Conservation (phyloP, 495 filamentous ascomycete species). For the Aspergillus coremiiformis region DNA sequence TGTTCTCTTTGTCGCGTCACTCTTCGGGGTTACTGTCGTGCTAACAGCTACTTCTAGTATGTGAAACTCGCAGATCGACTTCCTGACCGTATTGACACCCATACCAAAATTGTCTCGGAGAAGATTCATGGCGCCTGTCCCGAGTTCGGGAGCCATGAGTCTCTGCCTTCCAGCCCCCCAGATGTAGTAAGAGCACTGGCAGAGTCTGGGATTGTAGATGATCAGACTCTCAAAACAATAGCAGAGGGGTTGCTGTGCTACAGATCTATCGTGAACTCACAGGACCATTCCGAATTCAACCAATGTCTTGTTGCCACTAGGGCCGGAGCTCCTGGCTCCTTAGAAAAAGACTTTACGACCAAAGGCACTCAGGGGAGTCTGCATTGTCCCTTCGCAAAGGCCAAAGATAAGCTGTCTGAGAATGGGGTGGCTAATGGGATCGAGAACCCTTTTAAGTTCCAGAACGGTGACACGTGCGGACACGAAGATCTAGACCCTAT, state of each 20-base stretch:
- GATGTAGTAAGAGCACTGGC: conserved; percentile 42
- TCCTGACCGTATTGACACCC: conserved; percentile 27
- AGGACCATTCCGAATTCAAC: conserved; percentile 20
- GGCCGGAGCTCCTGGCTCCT: conserved; percentile 23
- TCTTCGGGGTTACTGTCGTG: not conserved
- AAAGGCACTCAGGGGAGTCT: conserved; percentile 36
- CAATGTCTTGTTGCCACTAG: conserved; percentile 35
- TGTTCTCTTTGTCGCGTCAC: not conserved
- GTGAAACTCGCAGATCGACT: conserved; percentile 23
- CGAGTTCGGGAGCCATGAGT: conserved; percentile 8
- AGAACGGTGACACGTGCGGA: conserved; percentile 28
- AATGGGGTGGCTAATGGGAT: conserved; percentile 21
- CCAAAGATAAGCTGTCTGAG: conserved; percentile 21
- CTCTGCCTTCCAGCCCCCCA: conserved; percentile 30
- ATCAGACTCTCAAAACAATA: conserved; percentile 31
- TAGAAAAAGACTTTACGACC: conserved; percentile 44
- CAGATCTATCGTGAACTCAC: conserved; percentile 28
- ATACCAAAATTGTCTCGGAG: conserved; percentile 24
- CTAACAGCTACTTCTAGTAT: conserved; percentile 20
- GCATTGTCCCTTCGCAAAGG: conserved; percentile 42
- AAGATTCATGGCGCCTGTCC: conserved; percentile 16
- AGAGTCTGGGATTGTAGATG: conserved; percentile 39
- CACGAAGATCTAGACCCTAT: conserved; percentile 39
- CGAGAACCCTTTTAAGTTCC: conserved; percentile 22
- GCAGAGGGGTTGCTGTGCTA: conserved; percentile 35